Conservation (phyloP, 2,329 filamentous ascomycete species). For the Venturia carpophila region DNA sequence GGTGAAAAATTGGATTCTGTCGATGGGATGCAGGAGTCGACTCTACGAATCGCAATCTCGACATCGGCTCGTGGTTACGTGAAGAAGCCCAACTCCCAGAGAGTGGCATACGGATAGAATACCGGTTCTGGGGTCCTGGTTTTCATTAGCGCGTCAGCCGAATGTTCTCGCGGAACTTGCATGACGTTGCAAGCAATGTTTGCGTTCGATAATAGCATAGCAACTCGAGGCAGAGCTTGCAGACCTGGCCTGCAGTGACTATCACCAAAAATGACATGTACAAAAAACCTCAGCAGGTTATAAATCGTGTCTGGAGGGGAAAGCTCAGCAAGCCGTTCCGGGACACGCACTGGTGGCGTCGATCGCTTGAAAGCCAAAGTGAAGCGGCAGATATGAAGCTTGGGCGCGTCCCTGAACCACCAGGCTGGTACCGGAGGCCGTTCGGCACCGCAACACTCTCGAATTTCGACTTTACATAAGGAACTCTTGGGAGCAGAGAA, state of each 20-base stretch:
- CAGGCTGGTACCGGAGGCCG: neutral
- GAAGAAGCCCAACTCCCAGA: neutral
- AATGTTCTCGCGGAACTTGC: neutral
- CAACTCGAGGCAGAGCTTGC: too few species aligned
- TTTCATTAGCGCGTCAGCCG: neutral
- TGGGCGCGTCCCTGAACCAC: conserved; percentile 8
- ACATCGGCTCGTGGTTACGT: neutral
- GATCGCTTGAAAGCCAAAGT: neutral
- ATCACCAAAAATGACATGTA: neutral
- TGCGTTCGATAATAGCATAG: neutral
- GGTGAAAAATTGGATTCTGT: neutral
- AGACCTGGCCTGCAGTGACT: neutral
- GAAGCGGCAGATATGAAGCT: neutral
- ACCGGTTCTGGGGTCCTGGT: neutral
- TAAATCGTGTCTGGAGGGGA: neutral
- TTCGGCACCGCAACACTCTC: neutral
- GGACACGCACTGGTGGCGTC: neutral
- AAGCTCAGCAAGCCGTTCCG: conserved; percentile 1
- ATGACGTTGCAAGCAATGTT: neutral
- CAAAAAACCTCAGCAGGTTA: neutral
- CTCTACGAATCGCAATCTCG: neutral
- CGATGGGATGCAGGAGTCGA: neutral
- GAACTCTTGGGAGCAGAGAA: neutral
- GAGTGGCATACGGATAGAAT: neutral
- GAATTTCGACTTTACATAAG: neutral